Percentiles rank a stretch among this genome's conserved stretches.
phyloP scores from a whole-genome alignment of 2,329 filamentous ascomycete genomes.

The Aspergillus floridensis region DNA sequence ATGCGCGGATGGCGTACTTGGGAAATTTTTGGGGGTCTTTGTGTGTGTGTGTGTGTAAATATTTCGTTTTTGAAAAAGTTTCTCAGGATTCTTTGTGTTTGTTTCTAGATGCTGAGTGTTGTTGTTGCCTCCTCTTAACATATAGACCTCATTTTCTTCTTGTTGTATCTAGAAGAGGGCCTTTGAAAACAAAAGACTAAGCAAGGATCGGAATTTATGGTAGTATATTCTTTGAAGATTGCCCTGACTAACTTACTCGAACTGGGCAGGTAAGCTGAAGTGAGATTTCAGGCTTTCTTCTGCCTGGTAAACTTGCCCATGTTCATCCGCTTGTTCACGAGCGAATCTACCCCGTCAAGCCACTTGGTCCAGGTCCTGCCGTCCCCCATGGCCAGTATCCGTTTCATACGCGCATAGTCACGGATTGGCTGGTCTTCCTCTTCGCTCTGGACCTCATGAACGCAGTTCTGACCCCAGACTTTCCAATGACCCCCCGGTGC shows the following conservation, averaged over 20 bases:
- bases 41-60: neutral
- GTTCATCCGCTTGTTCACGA: slow-evolving; percentile 24
- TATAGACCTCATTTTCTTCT: neutral
- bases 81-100: neutral
- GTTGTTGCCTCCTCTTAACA: neutral
- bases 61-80: neutral
- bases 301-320: slow-evolving; percentile 9
- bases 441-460: slow-evolving; percentile 17
- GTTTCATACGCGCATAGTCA: slow-evolving; percentile 22
- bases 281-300: neutral
- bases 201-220: neutral
- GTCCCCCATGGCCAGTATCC: slow-evolving; percentile 17
- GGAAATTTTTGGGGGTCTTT: neutral
- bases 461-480: slow-evolving; percentile 23
- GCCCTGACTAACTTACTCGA: no score
- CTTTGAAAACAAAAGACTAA: neutral
- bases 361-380: slow-evolving; percentile 21
- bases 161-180: neutral
- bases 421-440: slow-evolving; percentile 20
- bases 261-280: neutral
- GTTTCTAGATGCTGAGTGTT: neutral
- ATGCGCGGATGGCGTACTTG: neutral
- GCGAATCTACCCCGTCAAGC: slow-evolving; percentile 21
- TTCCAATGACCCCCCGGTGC: slow-evolving; percentile 17
- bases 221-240: no score